Percentiles rank a stretch among this genome's conserved stretches.
These are phyloP conservation scores for Coniochaeta pulveracea DNA, from an alignment of 2,329 filamentous ascomycete genomes.

Conservation along the genomic window DNA sequence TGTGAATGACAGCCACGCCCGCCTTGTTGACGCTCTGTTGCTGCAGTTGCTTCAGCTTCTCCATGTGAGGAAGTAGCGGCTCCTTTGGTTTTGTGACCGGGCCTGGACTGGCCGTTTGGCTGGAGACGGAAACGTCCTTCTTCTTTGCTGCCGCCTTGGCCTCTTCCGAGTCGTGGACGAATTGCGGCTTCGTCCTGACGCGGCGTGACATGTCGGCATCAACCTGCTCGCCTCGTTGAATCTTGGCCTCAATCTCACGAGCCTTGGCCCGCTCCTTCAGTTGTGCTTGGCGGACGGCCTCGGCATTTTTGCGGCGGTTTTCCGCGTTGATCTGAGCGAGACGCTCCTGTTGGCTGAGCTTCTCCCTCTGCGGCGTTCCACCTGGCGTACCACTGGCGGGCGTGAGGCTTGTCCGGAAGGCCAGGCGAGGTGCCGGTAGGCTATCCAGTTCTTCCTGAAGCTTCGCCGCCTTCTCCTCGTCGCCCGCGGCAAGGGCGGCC, in stretches of 20 bases:
- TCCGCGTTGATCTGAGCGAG: slow-evolving; percentile 73
- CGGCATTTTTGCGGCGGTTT: slow-evolving; percentile 76
- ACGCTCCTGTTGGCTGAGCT: slow-evolving; percentile 63
- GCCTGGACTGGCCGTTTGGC: too few relatives aligned
- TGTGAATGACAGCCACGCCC: slow-evolving; percentile 58
- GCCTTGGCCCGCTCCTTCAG: slow-evolving; percentile 62
- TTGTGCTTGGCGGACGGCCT: slow-evolving; percentile 84
- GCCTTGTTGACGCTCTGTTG: slow-evolving; percentile 41
- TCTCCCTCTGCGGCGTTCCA: slow-evolving; percentile 25
- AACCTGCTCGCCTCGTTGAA: slow-evolving; percentile 51
- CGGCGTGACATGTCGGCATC: slow-evolving; percentile 49
- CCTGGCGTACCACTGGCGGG: slow-evolving; percentile 36
- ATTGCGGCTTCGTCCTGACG: slow-evolving; percentile 56
- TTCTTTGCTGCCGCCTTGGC: too few relatives aligned
- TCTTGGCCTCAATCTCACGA: slow-evolving; percentile 46
- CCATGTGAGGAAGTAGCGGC: slow-evolving; percentile 36
- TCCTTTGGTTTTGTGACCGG: slow-evolving; percentile 25
- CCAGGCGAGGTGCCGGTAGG: slow-evolving; percentile 58
- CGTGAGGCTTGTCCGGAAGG: slow-evolving; percentile 56
- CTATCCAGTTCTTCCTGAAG: slow-evolving; percentile 50
- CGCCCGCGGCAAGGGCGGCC: slow-evolving; percentile 51
- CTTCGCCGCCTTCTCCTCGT: slow-evolving; percentile 43
- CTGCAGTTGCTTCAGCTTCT: slow-evolving; percentile 37
- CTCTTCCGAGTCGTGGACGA: slow-evolving; percentile 45
- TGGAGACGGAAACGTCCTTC: too few relatives aligned